These are phyloP conservation scores for Bullera alba DNA, from an alignment of 768 basidiomycete species.

Conservation along the genomic window DNA sequence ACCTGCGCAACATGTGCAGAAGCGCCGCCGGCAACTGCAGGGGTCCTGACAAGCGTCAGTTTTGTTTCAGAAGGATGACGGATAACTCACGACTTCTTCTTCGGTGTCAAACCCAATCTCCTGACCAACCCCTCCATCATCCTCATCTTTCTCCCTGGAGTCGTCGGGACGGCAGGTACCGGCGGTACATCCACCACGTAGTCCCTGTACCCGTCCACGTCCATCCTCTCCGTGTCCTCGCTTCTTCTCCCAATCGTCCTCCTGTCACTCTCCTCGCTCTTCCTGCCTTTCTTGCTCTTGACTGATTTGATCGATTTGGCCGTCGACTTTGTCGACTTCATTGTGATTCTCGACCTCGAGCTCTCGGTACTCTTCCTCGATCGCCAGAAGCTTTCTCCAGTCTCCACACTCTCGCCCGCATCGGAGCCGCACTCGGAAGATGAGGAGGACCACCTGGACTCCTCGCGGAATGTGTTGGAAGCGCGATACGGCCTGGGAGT, in stretches of 20 bases:
- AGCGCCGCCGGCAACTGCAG: not conserved
- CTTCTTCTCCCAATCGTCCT: conserved; percentile 5
- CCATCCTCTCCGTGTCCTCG: conserved; percentile 6
- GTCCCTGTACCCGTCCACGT: no score
- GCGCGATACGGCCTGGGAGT: conserved; percentile 6
- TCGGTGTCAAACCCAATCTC: conserved; percentile 31
- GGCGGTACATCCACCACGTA: conserved; percentile 14
- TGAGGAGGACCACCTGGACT: conserved; percentile 32
- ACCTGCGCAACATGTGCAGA: not conserved
- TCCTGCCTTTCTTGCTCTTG: conserved; percentile 1
- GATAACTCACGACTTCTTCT: conserved; percentile 23
- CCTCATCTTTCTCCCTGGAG: conserved; percentile 22
- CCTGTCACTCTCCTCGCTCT: conserved; percentile 4
- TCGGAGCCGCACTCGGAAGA: conserved; percentile 13
- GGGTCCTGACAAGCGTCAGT: no score
- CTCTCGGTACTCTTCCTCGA: conserved; percentile 21
- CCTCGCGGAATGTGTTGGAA: no score
- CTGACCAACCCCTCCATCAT: conserved; percentile 27
- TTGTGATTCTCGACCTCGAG: conserved; percentile 10
- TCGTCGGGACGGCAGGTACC: conserved; percentile 9
- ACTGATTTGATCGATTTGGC: not conserved
- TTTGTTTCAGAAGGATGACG: no score
- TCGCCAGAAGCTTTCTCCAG: conserved; percentile 7
- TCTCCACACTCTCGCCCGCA: not conserved
- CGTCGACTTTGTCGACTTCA: conserved; percentile 6